Base-by-base conservation (phyloP, 495 filamentous ascomycete species). In the Podospora pseudocomata region DNA sequence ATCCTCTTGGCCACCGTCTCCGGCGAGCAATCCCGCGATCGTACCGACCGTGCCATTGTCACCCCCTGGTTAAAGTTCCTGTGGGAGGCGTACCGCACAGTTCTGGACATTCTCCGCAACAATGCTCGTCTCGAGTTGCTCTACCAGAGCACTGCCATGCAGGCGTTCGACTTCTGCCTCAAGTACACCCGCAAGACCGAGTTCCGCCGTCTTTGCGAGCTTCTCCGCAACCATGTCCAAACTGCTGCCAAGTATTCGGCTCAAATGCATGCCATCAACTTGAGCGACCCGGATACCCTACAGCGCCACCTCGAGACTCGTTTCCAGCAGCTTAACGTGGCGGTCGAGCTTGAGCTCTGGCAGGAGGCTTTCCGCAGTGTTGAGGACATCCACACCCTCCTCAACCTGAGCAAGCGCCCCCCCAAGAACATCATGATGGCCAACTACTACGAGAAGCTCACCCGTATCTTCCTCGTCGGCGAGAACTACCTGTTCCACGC, bases 351-450 rank as follows among this genome's bases (percentile, higher is more conserved):
- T 65, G 95, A 99, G 81, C 83, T 99, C 58, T 99, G 95, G 96
- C 95, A 99, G 81, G 95, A 99, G 83, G 95, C 95, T 69, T 99
- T 99, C 88, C 90, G 94, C 74, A 97, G 93, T 76, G 93, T 99
- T 64, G 95, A 99, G 80, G 95, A 99, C 80, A 99, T 98, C 73
- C 95, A 99, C 81, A 97, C 92, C n/a, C 88, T 99, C 67, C 87
- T 99, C 70, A 98, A 89, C 85, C 87, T 98, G 68, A 98, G 95
- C 92, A 99, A 99, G 87, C 91, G 94, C 63, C 94, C 93, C 54
- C 91, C 95, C n/a, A 97, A 97, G 89, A 97, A 97, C 79, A 86
- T 97, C 71, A 97, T 98, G 94, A 99, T 99, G 95, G 95, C 96
- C 79, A 99, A 98, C 82, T 99, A 99, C 87, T 99, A 98, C 82